A percentile compares a stretch with the other conserved stretches of the same genome.
phyloP scores from a whole-genome alignment of 108 stramenopile genomes.

The Stephanodiscus minutulus region DNA sequence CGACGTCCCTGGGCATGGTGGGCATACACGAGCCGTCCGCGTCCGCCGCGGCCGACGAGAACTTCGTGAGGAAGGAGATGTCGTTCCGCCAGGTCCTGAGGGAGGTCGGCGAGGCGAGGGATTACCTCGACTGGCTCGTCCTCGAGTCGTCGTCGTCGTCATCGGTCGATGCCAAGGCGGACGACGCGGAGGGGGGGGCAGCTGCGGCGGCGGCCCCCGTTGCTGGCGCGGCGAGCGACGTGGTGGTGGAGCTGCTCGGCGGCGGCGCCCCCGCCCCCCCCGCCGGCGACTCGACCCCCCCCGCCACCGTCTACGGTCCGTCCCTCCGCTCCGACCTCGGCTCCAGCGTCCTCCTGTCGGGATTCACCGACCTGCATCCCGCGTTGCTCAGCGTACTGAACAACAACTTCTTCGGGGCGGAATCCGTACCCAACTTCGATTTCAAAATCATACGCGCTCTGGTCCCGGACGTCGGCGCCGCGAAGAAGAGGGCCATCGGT shows the following conservation, averaged over 20 bases:
- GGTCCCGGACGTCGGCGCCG: slow-evolving; percentile 60
- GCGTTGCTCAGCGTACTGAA: slow-evolving; percentile 26
- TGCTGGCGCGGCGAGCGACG: not conserved
- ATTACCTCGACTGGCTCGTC: slow-evolving; percentile 8
- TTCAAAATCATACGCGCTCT: slow-evolving; percentile 82
- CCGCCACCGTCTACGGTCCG: slow-evolving; percentile 16
- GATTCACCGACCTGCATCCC: slow-evolving; percentile 7
- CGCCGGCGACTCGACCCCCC: not conserved
- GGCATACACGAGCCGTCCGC: not conserved
- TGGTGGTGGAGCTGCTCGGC: not conserved
- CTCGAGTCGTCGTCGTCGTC: not conserved
- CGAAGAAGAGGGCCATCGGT: slow-evolving; percentile 84
- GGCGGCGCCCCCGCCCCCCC: not conserved
- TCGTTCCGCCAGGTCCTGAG: not conserved
- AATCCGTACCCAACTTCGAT: slow-evolving; percentile 48
- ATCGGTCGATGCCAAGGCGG: too few relatives aligned
- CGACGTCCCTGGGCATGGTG: not conserved
- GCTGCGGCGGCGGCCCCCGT: not conserved
- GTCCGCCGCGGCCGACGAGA: not conserved
- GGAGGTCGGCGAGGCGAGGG: slow-evolving; percentile 1
- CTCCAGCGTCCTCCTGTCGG: slow-evolving; percentile 27
- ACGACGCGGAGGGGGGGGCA: not conserved
- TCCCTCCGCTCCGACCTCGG: slow-evolving; percentile 25
- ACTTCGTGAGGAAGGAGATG: not conserved
- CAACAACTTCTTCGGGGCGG: slow-evolving; percentile 37